phyloP scores from a whole-genome alignment of 441 rosid genomes.

The Eruca vesicaria region DNA sequence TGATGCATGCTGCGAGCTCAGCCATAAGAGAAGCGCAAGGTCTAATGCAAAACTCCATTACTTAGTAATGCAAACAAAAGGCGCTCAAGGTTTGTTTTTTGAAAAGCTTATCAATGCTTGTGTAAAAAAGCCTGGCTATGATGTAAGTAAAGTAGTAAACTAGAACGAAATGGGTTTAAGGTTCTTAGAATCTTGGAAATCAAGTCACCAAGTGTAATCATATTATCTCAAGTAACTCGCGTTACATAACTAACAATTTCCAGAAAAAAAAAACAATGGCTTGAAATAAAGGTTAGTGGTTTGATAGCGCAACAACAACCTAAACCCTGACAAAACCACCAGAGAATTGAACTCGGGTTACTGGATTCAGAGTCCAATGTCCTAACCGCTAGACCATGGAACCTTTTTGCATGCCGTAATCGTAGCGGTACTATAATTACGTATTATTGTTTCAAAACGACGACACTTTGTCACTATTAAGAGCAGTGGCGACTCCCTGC shows the following conservation, averaged over 20 bases:
- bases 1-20: neutral
- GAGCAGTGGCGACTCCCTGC: too few relatives aligned
- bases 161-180: neutral
- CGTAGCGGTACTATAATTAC: too few relatives aligned
- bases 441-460: too few relatives aligned
- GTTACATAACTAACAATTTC: neutral
- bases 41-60: neutral
- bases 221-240: neutral
- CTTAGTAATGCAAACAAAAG: neutral
- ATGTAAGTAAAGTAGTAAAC: neutral
- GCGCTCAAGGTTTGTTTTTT: neutral
- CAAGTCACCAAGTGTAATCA: neutral
- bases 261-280: too few relatives aligned
- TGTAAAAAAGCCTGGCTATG: neutral
- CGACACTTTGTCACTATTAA: too few relatives aligned
- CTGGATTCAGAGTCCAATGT: too few relatives aligned
- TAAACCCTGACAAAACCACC: too few relatives aligned
- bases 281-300: too few relatives aligned
- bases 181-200: neutral
- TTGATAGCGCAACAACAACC: too few relatives aligned
- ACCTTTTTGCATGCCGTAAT: too few relatives aligned
- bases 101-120: neutral
- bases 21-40: neutral
- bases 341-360: too few relatives aligned
- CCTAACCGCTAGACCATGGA: too few relatives aligned